Percentiles rank a stretch among this genome's conserved stretches.
phyloP scores from a whole-genome alignment of 805 yeast genomes.

The Jamesozyma hellenica region DNA sequence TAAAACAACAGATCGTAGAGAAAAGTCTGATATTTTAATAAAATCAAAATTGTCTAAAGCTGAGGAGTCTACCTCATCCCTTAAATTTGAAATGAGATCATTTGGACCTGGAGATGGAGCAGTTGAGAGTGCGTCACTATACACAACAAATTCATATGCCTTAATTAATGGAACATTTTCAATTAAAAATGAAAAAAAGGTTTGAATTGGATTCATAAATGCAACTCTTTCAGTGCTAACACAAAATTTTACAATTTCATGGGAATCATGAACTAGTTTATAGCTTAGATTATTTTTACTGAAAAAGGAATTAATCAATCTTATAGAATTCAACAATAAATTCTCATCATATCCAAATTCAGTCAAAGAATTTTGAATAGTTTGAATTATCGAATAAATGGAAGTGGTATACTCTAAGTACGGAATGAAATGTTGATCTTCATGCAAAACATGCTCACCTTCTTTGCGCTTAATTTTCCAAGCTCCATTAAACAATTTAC shows the following conservation, averaged over 20 bases:
- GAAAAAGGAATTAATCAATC: conserved; percentile 27
- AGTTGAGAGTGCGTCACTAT: conserved; percentile 6
- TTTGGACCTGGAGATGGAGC: background rate
- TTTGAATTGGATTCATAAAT: conserved; percentile 50
- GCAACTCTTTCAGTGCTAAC: conserved; percentile 45
- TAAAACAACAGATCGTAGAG: conserved; percentile 51
- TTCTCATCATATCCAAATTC: conserved; percentile 9
- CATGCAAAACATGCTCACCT: conserved; percentile 62
- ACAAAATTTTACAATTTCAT: conserved; percentile 27
- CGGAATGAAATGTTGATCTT: conserved; percentile 39
- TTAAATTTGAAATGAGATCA: background rate
- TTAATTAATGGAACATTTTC: conserved; percentile 21
- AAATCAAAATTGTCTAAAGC: conserved; percentile 27
- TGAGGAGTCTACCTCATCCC: background rate
- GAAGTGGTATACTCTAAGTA: conserved; percentile 42
- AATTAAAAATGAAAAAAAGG: conserved; percentile 38
- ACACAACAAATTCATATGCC: conserved; percentile 16
- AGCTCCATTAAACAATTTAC: conserved; percentile 48
- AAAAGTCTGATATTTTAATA: conserved; percentile 42
- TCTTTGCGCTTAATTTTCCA: conserved; percentile 46
- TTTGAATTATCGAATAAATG: conserved; percentile 34
- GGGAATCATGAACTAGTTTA: conserved; percentile 18
- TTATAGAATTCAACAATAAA: conserved; percentile 28
- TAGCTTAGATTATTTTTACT: conserved; percentile 18
- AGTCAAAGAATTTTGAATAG: conserved; percentile 25